Evolutionary conservation across 164 flowering plant genomes (phyloP).

Genomic region (Vitis rotundifolia): DNA sequence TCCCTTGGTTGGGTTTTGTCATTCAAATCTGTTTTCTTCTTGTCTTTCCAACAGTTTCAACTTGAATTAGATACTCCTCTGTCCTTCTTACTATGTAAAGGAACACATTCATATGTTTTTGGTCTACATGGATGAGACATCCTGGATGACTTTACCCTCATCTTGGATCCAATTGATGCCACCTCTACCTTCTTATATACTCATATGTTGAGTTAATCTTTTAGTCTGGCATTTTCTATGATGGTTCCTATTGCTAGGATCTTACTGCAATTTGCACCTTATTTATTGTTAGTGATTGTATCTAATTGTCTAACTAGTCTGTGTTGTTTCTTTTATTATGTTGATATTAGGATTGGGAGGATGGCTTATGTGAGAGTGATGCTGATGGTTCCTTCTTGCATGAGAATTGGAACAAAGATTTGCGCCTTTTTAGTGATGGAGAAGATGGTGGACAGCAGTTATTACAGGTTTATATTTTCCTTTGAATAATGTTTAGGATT

Average conservation of each 20-base stretch:
- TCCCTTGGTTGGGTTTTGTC: too few species aligned
- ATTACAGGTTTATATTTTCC: constrained; percentile 56
- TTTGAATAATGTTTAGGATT: background rate
- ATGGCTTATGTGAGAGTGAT: constrained; percentile 80
- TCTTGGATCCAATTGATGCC: too few species aligned
- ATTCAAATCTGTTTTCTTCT: background rate
- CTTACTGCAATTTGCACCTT: background rate
- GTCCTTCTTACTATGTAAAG: too few species aligned
- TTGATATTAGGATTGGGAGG: constrained; percentile 82
- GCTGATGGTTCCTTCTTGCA: constrained; percentile 89
- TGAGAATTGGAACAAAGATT: constrained; percentile 82
- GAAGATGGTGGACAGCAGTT: constrained; percentile 88
- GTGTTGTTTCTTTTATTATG: background rate
- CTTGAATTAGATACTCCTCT: background rate
- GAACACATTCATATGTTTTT: too few species aligned
- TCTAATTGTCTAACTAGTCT: background rate
- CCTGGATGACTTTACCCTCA: too few species aligned
- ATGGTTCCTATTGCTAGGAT: background rate
- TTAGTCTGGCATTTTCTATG: background rate
- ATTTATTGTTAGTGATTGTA: background rate
- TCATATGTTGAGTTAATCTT: too few species aligned
- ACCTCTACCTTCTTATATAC: too few species aligned
- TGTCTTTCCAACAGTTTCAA: background rate
- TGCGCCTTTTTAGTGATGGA: constrained; percentile 62
- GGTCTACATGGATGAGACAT: too few species aligned